Base-by-base conservation (phyloP, 176 grass and related monocot genomes). In the Triticum urartu region DNA sequence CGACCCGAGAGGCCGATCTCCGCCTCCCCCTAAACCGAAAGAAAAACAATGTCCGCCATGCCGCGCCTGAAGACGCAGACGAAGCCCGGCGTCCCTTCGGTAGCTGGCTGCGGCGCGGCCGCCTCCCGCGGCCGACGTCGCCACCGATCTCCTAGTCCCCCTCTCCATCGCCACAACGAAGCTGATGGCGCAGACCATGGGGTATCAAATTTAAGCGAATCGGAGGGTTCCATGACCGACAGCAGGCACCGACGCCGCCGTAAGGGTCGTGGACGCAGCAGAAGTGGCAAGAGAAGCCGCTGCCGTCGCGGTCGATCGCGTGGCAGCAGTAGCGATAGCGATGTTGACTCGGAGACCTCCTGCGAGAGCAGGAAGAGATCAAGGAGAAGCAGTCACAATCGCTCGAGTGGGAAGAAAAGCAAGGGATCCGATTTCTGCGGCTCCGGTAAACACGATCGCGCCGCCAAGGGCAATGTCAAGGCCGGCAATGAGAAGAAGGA, bases 151-250 rank as follows among this genome's bases (percentile, higher is more conserved):
- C 61, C 40, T 78, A 66, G 20, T 43, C 72, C 61, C 32, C 68
- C 34, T 79, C 22, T 26, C 21, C 21, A 5, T 12, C 26, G 28
- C 52, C 50, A 38, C 36, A 38, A 36, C 4, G 42, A 36, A 21
- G n/a, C 39, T 10, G 68, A 82, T n/a, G 77, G 36, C 54, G 3
- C 39, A 22, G 59, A 36, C 9, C 40, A 42, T 36, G 63, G 42
- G 60, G 22, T 14, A 42, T 80, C 78, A 56, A 56, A 56, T 40
- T 15, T 85, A 10, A 79, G 38, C 56, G 35, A 74, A 22, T 87
- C 83, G 15, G 75, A 91, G 17, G 80, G 84, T 83, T 88, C 70
- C 30, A 79, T 32, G 72, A 82, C 72, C 47, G 63, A 68, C 8
- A 42, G 47, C 10, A 59, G 47, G 32, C 42, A 66, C 14, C 74